Base-by-base conservation (phyloP, 805 yeast species). In the Pichia pseudocactophila region DNA sequence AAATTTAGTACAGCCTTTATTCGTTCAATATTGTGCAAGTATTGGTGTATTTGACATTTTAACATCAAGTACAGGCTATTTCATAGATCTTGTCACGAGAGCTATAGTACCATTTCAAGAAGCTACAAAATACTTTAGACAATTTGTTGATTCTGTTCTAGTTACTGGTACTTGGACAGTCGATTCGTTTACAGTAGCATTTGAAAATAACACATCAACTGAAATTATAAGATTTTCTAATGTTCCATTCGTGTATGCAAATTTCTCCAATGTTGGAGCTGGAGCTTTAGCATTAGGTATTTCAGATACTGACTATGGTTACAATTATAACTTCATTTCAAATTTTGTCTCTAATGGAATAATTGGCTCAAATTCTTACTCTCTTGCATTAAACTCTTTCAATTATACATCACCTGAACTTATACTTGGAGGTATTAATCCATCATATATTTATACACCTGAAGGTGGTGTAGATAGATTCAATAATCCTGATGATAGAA, bases 361-460 rank as follows among this genome's bases (percentile, higher is more conserved):
- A 5, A 64, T 73, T 22, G 53, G 60, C 27, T 49, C 71, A 2
- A 52, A 66, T 4, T 63, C 74, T 0, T 75, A 68, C 51, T 74
- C 80, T 0, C 48, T 74, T 27, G 68, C 68, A 53, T 41, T 69
- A 13, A 36, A 44, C 27, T 62, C 64, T 10, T 52, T 50, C 4
- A 54, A 52, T 44, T 35, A 40, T 5, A 26, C 54, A 18, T 39
- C 53, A 22, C 69, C 73, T 9, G 55, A 53, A 34, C 44, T 82
- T 11, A 55, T 79, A 7, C 63, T 80, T 2, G 89, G 92, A 10
- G 77, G 74, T 3, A 73, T 82, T 4, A 76, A 78, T 51, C 61
- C 66, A 9, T 57, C 62, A 25, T 64, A 67, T 37, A 73, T 57
- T 45, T 25, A 36, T 13, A 15, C n/a, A 25, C 15, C 31, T 12